These are phyloP conservation scores for Coemansia sp. DNA, from an alignment of 192 early-diverging fungal genomes.

Conservation along the genomic window DNA sequence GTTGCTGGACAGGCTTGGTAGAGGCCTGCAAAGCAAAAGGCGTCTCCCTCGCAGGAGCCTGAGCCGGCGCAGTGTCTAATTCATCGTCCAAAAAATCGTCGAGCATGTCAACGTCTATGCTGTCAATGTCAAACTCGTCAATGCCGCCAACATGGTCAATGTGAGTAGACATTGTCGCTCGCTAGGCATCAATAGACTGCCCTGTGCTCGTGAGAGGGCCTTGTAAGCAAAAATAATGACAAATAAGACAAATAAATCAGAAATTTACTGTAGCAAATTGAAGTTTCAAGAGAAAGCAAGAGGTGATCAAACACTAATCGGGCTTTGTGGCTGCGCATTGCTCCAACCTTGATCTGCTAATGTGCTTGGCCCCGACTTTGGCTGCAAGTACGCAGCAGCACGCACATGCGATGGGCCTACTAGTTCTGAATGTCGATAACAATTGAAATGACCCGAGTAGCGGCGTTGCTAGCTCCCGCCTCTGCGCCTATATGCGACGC, in stretches of 20 bases:
- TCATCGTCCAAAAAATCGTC: slow-evolving; percentile 39
- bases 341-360: background rate
- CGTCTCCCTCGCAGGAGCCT: background rate
- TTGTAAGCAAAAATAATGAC: background rate
- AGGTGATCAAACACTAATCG: background rate
- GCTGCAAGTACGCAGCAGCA: background rate
- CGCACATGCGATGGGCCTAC: background rate
- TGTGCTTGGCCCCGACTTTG: background rate
- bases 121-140: slow-evolving; percentile 36
- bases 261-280: background rate
- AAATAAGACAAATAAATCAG: background rate
- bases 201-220: background rate
- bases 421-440: slow-evolving; percentile 20
- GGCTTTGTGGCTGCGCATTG: slow-evolving; percentile 36
- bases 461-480: background rate
- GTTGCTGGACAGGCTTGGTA: background rate
- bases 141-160: slow-evolving; percentile 11
- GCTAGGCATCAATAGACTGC: background rate
- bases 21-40: background rate
- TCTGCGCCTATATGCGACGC: slow-evolving; percentile 11
- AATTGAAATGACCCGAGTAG: slow-evolving; percentile 20
- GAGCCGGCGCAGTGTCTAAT: slow-evolving; percentile 7
- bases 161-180: background rate
- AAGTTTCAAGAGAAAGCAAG: background rate
- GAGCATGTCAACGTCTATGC: slow-evolving; percentile 32